phyloP scores from a whole-genome alignment of 176 grass and related monocot species.

The Elaeis guineensis region DNA sequence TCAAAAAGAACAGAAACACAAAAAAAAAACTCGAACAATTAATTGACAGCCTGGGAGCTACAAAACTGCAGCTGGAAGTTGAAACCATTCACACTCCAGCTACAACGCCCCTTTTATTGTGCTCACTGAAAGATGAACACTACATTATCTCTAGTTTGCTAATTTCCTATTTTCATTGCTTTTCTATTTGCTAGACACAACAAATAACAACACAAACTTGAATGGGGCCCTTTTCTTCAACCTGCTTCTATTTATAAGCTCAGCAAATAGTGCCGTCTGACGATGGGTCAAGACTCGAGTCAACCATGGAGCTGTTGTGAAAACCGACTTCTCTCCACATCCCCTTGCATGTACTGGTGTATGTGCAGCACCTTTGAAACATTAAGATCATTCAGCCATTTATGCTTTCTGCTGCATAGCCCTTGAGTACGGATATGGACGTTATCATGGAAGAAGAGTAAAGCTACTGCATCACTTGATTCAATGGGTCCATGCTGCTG shows the following conservation, averaged over 20 bases:
- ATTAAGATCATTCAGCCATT: too few species aligned
- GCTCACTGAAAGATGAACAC: conserved; percentile 24
- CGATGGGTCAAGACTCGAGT: neutral
- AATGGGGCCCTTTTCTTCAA: neutral
- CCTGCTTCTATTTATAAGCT: neutral
- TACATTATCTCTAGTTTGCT: conserved; percentile 23
- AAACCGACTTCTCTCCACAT: too few species aligned
- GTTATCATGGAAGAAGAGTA: conserved; percentile 13
- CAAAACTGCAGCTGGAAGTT: conserved; percentile 60
- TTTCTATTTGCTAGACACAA: conserved; percentile 50
- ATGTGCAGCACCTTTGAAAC: too few species aligned
- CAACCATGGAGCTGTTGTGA: too few species aligned
- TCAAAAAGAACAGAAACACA: neutral
- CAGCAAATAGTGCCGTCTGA: neutral
- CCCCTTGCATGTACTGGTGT: too few species aligned
- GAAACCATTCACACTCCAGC: conserved; percentile 31
- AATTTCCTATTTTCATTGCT: conserved; percentile 3
- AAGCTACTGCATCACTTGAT: conserved; percentile 19
- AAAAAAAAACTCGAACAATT: neutral
- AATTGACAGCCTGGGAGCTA: conserved; percentile 1
- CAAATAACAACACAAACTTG: neutral
- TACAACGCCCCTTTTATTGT: conserved; percentile 31
- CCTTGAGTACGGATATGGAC: neutral
- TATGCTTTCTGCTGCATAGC: too few species aligned
- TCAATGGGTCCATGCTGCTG: conserved; percentile 13